Percentiles rank a stretch among this genome's conserved stretches.
phyloP scores from a whole-genome alignment of 202 grass and related monocot species.

The Eragrostis tef region DNA sequence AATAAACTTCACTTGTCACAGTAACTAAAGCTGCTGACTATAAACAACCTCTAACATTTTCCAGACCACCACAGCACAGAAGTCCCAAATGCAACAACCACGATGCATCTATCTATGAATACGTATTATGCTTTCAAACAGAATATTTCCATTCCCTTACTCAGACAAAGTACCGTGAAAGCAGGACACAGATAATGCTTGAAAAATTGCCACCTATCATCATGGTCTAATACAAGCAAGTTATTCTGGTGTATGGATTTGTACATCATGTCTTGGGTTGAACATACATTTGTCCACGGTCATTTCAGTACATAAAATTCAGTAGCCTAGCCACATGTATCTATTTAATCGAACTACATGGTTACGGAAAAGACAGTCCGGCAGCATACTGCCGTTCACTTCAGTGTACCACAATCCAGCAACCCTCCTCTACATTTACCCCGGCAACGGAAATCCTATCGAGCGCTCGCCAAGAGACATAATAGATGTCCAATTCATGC shows the following conservation, averaged over 20 bases:
- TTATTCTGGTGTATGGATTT: neutral
- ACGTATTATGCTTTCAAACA: neutral
- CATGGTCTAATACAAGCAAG: neutral
- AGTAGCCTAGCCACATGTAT: neutral
- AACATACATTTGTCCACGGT: neutral
- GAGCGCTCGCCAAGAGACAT: neutral
- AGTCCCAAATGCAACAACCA: neutral
- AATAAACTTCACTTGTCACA: neutral
- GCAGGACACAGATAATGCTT: neutral
- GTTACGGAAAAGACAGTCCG: neutral
- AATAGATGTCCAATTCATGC: too few species aligned
- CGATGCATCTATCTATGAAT: neutral
- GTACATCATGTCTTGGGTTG: neutral
- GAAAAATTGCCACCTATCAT: neutral
- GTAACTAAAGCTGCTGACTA: neutral
- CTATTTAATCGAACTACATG: conserved; percentile 4
- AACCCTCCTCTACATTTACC: neutral
- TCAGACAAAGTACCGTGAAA: neutral
- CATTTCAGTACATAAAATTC: neutral
- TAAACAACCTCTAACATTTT: neutral
- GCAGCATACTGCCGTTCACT: neutral
- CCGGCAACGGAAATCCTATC: neutral
- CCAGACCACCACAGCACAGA: neutral
- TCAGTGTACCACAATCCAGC: neutral
- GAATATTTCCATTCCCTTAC: neutral